A percentile compares a stretch with the other conserved stretches of the same genome.
phyloP scores from a whole-genome alignment of 345 rosid species.

The Nasturtium officinale region DNA sequence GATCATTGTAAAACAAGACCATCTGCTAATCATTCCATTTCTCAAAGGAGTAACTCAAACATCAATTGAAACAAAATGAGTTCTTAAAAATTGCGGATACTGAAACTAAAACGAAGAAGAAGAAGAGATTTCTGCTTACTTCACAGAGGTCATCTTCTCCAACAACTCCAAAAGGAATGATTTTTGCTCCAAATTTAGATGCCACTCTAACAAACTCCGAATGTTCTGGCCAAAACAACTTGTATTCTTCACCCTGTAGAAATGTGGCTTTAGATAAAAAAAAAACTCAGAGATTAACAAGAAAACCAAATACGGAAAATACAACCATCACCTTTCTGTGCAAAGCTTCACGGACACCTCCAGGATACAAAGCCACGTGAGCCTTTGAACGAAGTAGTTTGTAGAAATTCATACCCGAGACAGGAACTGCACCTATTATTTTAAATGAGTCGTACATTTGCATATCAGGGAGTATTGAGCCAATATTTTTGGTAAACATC shows the following conservation, averaged over 20 bases:
- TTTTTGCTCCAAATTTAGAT: slow-evolving; percentile 74
- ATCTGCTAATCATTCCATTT: slow-evolving; percentile 37
- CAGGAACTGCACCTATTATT: slow-evolving; percentile 71
- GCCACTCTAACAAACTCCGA: slow-evolving; percentile 77
- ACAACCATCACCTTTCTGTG: slow-evolving; percentile 57
- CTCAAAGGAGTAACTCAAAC: background rate
- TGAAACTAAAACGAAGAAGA: background rate
- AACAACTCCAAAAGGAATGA: slow-evolving; percentile 66
- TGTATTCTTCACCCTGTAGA: slow-evolving; percentile 71
- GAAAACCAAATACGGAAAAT: slow-evolving; percentile 25
- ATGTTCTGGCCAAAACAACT: slow-evolving; percentile 73
- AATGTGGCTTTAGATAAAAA: background rate
- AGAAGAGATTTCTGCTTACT: slow-evolving; percentile 47
- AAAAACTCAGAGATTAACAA: background rate
- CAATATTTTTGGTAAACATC: slow-evolving; percentile 47
- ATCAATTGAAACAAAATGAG: background rate
- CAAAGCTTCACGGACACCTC: slow-evolving; percentile 75
- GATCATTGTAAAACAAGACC: too few species aligned
- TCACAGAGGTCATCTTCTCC: slow-evolving; percentile 80
- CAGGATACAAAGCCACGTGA: slow-evolving; percentile 68
- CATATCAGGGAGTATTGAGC: slow-evolving; percentile 44
- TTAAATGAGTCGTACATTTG: slow-evolving; percentile 49
- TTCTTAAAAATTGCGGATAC: background rate
- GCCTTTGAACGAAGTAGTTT: slow-evolving; percentile 65
- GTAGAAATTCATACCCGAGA: slow-evolving; percentile 58